Evolutionary conservation across 768 basidiomycete genomes (phyloP).

Genomic region (Pleurotus pulmonarius): DNA sequence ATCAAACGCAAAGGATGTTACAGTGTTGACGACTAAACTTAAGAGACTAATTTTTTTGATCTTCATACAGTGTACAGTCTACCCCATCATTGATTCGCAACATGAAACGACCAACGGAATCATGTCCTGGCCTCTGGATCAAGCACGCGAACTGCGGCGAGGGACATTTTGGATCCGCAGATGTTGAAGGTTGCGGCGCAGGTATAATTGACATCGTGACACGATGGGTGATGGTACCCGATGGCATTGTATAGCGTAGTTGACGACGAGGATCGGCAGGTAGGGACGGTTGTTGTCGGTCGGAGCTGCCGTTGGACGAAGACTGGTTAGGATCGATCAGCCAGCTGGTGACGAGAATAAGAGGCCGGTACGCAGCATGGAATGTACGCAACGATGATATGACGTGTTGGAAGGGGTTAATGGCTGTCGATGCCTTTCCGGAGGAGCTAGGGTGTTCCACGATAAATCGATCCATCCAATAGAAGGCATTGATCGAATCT

Average conservation of each 20-base stretch:
- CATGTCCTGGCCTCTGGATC: neutral
- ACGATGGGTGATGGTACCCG: slow-evolving; percentile 2
- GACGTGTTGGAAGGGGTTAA: slow-evolving; percentile 42
- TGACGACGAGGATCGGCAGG: neutral
- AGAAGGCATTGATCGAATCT: slow-evolving; percentile 74
- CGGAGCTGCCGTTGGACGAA: slow-evolving; percentile 19
- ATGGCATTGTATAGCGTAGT: neutral
- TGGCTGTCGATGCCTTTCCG: slow-evolving; percentile 10
- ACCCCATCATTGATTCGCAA: neutral
- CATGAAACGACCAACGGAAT: neutral
- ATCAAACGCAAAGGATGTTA: no score
- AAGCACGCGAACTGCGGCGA: neutral
- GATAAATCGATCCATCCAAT: slow-evolving; percentile 73
- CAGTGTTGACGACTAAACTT: no score
- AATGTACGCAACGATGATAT: slow-evolving; percentile 44
- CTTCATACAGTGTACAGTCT: neutral
- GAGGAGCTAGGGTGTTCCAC: slow-evolving; percentile 40
- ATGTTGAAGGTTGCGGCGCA: neutral
- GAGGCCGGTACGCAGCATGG: slow-evolving; percentile 42
- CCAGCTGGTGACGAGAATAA: slow-evolving; percentile 63
- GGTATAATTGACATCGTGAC: neutral
- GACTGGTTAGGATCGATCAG: slow-evolving; percentile 28
- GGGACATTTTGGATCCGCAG: neutral
- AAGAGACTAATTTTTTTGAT: no score
- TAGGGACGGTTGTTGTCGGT: slow-evolving; percentile 47